These are phyloP conservation scores for Ajuga chamaepitys DNA, from an alignment of 257 asterid genomes.

Conservation along the genomic window DNA sequence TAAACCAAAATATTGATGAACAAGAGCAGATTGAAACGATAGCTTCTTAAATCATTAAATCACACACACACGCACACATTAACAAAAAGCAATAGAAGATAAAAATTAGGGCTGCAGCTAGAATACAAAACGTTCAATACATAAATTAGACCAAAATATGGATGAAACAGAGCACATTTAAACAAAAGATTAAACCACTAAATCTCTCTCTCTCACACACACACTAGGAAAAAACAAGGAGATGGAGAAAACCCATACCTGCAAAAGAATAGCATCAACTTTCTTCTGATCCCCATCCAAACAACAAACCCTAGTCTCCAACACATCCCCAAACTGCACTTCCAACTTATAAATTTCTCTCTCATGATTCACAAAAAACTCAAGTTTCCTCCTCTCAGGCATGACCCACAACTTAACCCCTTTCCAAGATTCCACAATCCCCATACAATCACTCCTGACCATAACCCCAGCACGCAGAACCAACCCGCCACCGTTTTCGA, in stretches of 20 bases:
- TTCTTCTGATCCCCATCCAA: conserved; percentile 23
- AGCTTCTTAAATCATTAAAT: too few relatives aligned
- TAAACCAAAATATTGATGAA: too few relatives aligned
- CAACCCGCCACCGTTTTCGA: conserved; percentile 22
- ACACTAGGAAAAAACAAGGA: neutral
- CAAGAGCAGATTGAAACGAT: too few relatives aligned
- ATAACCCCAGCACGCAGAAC: conserved; percentile 48
- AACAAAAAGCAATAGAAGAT: too few relatives aligned
- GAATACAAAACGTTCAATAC: neutral
- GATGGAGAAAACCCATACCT: conserved; percentile 32
- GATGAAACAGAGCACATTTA: neutral
- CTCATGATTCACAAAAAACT: conserved; percentile 38
- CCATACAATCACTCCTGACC: conserved; percentile 40
- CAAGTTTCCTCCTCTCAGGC: conserved; percentile 68
- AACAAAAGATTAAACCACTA: neutral
- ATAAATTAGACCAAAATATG: too few relatives aligned
- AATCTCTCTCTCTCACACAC: too few relatives aligned
- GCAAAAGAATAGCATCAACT: conserved; percentile 44
- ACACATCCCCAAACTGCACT: conserved; percentile 66
- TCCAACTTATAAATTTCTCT: conserved; percentile 57
- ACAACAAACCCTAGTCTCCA: conserved; percentile 41
- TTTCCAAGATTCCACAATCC: conserved; percentile 58
- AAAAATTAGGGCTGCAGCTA: too few relatives aligned
- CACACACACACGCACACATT: too few relatives aligned
- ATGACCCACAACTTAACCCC: conserved; percentile 51